Evolutionary conservation across 768 basidiomycete species (phyloP), one percentile per base, ranked within the genome.

Genomic region (Clavaria fumosa): DNA sequence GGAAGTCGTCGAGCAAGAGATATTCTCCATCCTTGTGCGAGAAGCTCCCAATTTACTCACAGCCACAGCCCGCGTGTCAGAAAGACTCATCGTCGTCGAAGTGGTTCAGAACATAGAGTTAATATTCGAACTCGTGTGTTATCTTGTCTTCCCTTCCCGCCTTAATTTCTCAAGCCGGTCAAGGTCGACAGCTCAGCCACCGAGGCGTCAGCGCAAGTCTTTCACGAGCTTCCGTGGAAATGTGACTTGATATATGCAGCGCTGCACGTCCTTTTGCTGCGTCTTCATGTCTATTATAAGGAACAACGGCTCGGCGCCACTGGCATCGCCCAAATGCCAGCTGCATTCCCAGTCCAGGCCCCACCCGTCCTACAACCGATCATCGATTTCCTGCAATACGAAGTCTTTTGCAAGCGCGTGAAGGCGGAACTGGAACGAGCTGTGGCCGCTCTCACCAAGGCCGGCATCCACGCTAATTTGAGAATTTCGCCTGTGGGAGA

Each of bases 301-400:
- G 40, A 42, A 28, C 56, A 60, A 30, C 57, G 61, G 21, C 57
- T 66, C 5, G 55, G 54, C 4, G 45, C 50, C 21, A 47, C 45
- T n/a, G 53, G 49, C 5, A 32, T 51, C 24, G 48, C 43, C 44
- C 40, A 47, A 26, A 20, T 46, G 35, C 21, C 56, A 10, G 38
- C 23, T 28, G 7, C 34, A 11, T 23, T 39, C 18, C 48, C 47
- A 43, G 24, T 45, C 4, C 42, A 47, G 5, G 35, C 61, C n/a
- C 67, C 71, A 11, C 61, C 63, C 2, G 54, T 86, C 24, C 64
- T 89, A 11, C 78, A 76, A 27, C 80, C 80, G 0, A 61, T 86
- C 43, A 75, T 86, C 43, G 82, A 86, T 50, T 47, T 85, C 21
- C 55, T 88, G 28, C 85, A 86, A 54, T 89, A 88, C 50, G 69